Base-by-base conservation (phyloP, 352 stramenopile genomes). In the Globisporangium iwayamae region DNA sequence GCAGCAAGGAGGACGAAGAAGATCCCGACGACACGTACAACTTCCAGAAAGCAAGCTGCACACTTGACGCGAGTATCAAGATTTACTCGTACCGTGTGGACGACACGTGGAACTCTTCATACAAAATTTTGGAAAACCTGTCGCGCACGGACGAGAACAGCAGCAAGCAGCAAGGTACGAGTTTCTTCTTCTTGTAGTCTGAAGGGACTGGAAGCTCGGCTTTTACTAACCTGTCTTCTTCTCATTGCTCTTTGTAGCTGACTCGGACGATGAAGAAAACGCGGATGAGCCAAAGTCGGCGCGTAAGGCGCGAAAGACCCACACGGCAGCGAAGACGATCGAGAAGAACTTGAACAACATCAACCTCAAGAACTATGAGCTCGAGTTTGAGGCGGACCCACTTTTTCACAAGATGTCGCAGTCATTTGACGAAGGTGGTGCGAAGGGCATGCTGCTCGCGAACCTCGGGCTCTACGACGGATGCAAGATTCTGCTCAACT, bases 51-150 rank as follows among this genome's bases (percentile, higher is more conserved):
- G 97, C 97, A 30, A 98, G 88, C 63, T 99, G 97, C 72, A 99
- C 97, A 18, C 70, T 99, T n/a, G 96, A 99, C 71, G 97, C 97
- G 2, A 98, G 89, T 67, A 95, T 99, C 28, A 99, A 99, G 75
- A 99, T 99, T 66, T 99, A 99, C 75, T 98, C 94, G 41, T 98
- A 99, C 72, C 93, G 97, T 60, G 97, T 99, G 36, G 97, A 99
- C 69, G 96, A 99, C 72, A 98, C 97, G 53, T 98, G 97, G 83
- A 91, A 96, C 43, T 98, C 91, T 53, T 98, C 91, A 52, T 99
- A 98, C 74, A 98, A 98, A 62, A 97, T 99, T 16, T 68, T 99
- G n/a, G 96, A 98, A 57, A 99, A 98, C 70, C 77, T 99, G 16
- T 98, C 96, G 48, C 83, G 96, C 51, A 89, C 72, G 4, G 85